Conservation (phyloP, 1,284 basidiomycete genomes). For the Sanguinoderma infundibulare region DNA sequence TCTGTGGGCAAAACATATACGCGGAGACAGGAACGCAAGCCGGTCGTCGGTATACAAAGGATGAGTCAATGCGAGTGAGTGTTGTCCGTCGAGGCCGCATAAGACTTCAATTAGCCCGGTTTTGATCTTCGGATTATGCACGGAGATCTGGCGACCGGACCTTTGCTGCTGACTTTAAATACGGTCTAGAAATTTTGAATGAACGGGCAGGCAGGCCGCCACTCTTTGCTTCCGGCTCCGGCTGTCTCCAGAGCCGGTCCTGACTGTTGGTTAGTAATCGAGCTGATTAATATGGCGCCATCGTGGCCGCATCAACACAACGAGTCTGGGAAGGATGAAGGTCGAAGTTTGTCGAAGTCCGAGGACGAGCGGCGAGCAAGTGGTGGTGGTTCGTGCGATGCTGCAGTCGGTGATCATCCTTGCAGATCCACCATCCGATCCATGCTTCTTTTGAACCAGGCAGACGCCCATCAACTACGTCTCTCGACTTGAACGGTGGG, state of each 20-base stretch:
- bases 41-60: slow-evolving; percentile 62
- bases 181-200: background rate
- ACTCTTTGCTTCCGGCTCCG: background rate
- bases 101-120: background rate
- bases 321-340: too few species aligned
- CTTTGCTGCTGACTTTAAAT: background rate
- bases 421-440: background rate
- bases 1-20: slow-evolving; percentile 49
- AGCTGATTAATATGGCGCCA: too few species aligned
- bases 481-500: background rate
- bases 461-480: background rate
- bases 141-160: background rate
- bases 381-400: background rate
- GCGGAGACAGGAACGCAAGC: slow-evolving; percentile 54
- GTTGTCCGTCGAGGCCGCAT: background rate
- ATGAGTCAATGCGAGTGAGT: background rate
- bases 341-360: background rate
- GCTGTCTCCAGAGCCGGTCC: background rate
- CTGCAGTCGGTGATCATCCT: background rate
- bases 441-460: background rate
- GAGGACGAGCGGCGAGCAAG: too few species aligned
- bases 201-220: background rate
- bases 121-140: background rate
- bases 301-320: too few species aligned
- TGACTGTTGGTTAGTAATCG: background rate